Evolutionary conservation across 2,329 filamentous ascomycete genomes (phyloP).

Genomic region (Aspergillus sp.): DNA sequence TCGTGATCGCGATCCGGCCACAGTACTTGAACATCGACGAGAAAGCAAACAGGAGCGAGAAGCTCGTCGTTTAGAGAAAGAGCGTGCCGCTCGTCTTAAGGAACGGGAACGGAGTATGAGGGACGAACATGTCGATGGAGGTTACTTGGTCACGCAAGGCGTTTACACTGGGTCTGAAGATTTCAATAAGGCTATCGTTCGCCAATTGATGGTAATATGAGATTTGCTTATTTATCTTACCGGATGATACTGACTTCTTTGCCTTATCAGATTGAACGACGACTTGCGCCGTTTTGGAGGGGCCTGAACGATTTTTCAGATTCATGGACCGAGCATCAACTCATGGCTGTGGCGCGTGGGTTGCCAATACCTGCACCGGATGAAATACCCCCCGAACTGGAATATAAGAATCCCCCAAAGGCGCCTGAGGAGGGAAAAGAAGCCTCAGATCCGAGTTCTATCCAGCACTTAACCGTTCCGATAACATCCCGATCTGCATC

Average conservation of each 20-base stretch:
- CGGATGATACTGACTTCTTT: conserved; percentile 20
- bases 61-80: conserved; percentile 78
- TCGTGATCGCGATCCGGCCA: conserved; percentile 52
- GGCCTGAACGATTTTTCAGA: conserved; percentile 86
- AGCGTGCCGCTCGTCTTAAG: conserved; percentile 71
- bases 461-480: conserved; percentile 75
- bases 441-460: conserved; percentile 56
- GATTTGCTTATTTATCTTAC: not conserved
- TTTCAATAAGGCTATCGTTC: conserved; percentile 83
- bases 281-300: conserved; percentile 91
- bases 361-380: conserved; percentile 81
- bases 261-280: conserved; percentile 78
- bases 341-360: conserved; percentile 86
- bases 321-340: conserved; percentile 90
- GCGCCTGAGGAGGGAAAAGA: conserved; percentile 46
- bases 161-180: conserved; percentile 92
- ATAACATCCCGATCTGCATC: conserved; percentile 76
- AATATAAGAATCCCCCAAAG: conserved; percentile 52
- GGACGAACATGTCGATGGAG: conserved; percentile 92
- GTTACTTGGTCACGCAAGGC: conserved; percentile 89
- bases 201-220: conserved; percentile 78
- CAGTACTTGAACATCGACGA: conserved; percentile 60
- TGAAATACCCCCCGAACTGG: conserved; percentile 71
- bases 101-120: conserved; percentile 87
- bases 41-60: conserved; percentile 93